Evolutionary conservation across 2,329 filamentous ascomycete species (phyloP).

Genomic region (Pestalotiopsis sp.): DNA sequence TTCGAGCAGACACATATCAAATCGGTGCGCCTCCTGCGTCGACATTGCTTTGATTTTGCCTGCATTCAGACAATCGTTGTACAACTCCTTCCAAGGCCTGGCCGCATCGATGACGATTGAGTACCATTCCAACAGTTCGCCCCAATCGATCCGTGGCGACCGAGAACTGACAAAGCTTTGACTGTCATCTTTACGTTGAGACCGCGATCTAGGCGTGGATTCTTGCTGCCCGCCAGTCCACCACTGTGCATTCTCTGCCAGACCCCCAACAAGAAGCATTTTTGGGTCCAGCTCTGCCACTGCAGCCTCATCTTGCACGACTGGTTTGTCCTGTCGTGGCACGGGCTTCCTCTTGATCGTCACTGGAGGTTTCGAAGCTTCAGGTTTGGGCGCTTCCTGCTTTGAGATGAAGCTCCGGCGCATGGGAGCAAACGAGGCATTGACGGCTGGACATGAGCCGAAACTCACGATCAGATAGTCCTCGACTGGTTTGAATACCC

Average conservation of each 20-base stretch:
- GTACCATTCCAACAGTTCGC: slow-evolving; percentile 73
- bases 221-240: slow-evolving; percentile 66
- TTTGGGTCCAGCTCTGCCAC: slow-evolving; percentile 72
- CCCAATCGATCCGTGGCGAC: slow-evolving; percentile 75
- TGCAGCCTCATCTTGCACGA: slow-evolving; percentile 35
- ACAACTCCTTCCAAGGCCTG: slow-evolving; percentile 61
- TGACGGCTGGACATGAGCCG: slow-evolving; percentile 69
- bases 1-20: slow-evolving; percentile 48
- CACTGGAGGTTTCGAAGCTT: slow-evolving; percentile 22
- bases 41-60: slow-evolving; percentile 31
- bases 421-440: slow-evolving; percentile 68
- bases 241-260: slow-evolving; percentile 81
- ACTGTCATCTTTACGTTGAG: slow-evolving; percentile 32
- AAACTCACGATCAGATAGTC: slow-evolving; percentile 74
- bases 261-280: slow-evolving; percentile 69
- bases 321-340: slow-evolving; percentile 30
- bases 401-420: slow-evolving; percentile 33
- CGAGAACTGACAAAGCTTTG: slow-evolving; percentile 51
- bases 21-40: slow-evolving; percentile 37
- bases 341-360: slow-evolving; percentile 30
- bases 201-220: slow-evolving; percentile 30
- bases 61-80: slow-evolving; percentile 50
- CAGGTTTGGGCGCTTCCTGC: not conserved
- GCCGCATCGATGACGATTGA: slow-evolving; percentile 67
- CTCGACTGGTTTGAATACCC: slow-evolving; percentile 74